Conservation (phyloP, 2,329 filamentous ascomycete genomes). For the Cercospora sesami region DNA sequence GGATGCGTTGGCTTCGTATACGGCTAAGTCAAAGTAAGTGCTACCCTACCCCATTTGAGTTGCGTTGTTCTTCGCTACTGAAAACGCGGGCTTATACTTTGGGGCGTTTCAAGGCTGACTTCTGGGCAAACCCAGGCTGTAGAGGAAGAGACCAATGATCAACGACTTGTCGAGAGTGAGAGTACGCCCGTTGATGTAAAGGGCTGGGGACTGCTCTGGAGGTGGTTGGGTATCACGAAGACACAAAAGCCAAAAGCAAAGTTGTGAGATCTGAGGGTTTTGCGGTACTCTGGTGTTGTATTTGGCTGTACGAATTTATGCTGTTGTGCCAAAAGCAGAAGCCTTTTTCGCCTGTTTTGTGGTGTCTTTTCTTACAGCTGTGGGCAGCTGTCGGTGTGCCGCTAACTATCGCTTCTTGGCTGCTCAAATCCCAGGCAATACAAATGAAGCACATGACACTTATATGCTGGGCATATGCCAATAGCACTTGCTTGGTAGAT, state of each 20-base stretch:
- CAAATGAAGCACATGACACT: too few relatives aligned
- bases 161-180: background rate
- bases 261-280: slow-evolving; percentile 3
- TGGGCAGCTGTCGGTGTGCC: too few relatives aligned
- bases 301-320: background rate
- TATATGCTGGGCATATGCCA: too few relatives aligned
- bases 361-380: too few relatives aligned
- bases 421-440: too few relatives aligned
- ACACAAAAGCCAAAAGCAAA: slow-evolving; percentile 11
- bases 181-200: background rate
- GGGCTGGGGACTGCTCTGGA: slow-evolving; percentile 13
- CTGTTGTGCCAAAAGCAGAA: background rate
- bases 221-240: slow-evolving; percentile 15
- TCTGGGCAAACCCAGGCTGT: slow-evolving; percentile 22
- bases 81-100: slow-evolving; percentile 8
- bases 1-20: slow-evolving; percentile 48
- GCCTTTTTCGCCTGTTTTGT: too few relatives aligned
- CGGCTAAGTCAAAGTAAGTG: slow-evolving; percentile 30
- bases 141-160: background rate
- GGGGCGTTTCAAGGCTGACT: slow-evolving; percentile 17
- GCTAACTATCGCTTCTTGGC: too few relatives aligned
- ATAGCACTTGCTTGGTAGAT: too few relatives aligned
- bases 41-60: background rate
- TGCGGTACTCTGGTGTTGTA: background rate
- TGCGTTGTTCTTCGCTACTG: background rate